phyloP scores from a whole-genome alignment of 768 basidiomycete genomes.

The Floccularia luteovirens region DNA sequence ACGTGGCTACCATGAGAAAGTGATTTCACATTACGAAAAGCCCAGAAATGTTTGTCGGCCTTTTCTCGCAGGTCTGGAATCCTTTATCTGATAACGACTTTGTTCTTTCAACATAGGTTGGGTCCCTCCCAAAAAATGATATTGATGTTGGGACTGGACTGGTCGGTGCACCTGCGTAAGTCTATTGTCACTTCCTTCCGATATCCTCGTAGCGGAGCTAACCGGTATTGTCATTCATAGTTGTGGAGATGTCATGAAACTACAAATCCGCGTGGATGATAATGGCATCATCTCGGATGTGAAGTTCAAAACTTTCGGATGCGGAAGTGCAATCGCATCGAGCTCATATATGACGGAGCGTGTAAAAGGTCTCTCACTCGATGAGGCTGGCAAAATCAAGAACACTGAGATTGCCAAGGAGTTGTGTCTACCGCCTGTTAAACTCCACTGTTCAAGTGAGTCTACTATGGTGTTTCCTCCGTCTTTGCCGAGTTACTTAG shows the following conservation, averaged over 20 bases:
- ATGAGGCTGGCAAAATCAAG: constrained; percentile 93
- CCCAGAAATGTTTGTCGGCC: constrained; percentile 82
- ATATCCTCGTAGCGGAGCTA: constrained; percentile 17
- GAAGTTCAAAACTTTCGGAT: constrained; percentile 99
- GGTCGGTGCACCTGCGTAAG: constrained; percentile 94
- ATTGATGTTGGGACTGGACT: constrained; percentile 93
- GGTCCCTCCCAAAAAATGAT: constrained; percentile 90
- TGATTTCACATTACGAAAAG: constrained; percentile 95
- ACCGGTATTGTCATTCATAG: constrained; percentile 30
- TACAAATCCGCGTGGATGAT: constrained; percentile 96
- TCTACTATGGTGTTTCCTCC: constrained; percentile 8
- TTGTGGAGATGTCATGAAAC: constrained; percentile 98
- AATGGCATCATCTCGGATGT: constrained; percentile 94
- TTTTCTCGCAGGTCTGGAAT: constrained; percentile 23
- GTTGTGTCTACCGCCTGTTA: constrained; percentile 90
- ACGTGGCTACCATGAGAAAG: constrained; percentile 91
- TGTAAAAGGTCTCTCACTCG: constrained; percentile 89
- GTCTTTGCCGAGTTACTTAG: constrained; percentile 9
- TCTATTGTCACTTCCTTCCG: constrained; percentile 11
- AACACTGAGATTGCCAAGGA: constrained; percentile 99
- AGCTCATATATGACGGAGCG: constrained; percentile 99
- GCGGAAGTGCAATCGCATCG: constrained; percentile 96
- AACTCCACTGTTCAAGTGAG: constrained; percentile 90
- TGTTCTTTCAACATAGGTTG: constrained; percentile 55
- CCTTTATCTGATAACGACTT: constrained; percentile 44